These are phyloP conservation scores for Podospora comata DNA, from an alignment of 495 filamentous ascomycete genomes.

Conservation along the genomic window DNA sequence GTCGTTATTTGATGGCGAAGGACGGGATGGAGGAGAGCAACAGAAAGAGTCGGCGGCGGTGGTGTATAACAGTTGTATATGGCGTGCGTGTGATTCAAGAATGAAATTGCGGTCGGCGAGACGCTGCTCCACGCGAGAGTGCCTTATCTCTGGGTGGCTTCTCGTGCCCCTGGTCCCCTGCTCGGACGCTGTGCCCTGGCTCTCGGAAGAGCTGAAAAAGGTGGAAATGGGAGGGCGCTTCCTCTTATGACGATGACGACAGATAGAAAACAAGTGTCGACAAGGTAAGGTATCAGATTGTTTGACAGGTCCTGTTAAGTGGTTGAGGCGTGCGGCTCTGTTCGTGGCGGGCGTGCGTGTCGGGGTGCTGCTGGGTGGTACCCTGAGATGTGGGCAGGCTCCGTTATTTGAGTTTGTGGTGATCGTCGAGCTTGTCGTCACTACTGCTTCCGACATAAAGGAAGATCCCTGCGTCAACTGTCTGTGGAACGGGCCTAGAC, in stretches of 20 bases:
- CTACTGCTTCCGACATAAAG: background rate
- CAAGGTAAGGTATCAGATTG: background rate
- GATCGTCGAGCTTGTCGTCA: slow-evolving; percentile 9
- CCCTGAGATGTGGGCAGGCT: background rate
- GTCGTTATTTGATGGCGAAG: background rate
- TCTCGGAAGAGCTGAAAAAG: slow-evolving; percentile 2
- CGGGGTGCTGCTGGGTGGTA: too few species aligned
- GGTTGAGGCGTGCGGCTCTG: background rate
- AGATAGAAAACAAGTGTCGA: background rate
- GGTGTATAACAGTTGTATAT: background rate
- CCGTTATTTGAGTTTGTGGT: slow-evolving; percentile 1
- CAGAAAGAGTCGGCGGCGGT: background rate
- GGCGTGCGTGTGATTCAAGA: slow-evolving; percentile 15
- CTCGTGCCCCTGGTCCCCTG: slow-evolving; percentile 2
- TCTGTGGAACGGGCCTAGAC: background rate
- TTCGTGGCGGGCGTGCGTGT: background rate
- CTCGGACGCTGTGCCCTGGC: slow-evolving; percentile 3
- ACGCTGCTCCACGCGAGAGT: slow-evolving; percentile 10
- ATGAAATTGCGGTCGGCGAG: slow-evolving; percentile 13
- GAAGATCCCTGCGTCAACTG: background rate
- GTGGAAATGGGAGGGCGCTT: too few species aligned
- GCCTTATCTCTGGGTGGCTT: slow-evolving; percentile 11
- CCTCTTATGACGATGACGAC: too few species aligned
- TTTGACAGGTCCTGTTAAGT: background rate
- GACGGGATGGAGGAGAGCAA: background rate